Percentiles rank a stretch among this genome's conserved stretches.
Evolutionary conservation across 2,329 filamentous ascomycete genomes (phyloP).

Genomic region (Monilinia fructicola): DNA sequence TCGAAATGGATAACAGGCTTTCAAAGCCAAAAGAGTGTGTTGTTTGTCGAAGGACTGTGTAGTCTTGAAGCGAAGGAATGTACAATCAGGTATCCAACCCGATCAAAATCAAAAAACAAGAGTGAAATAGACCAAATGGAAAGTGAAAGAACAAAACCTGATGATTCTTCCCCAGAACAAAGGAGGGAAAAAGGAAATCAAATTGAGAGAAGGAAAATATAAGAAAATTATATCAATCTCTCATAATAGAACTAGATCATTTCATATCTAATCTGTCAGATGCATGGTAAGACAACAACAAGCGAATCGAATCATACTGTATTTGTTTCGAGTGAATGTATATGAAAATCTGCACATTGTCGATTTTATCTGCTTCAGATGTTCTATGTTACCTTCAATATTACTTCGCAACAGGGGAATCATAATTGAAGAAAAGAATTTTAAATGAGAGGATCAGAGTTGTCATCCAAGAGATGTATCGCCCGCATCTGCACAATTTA

Average conservation of each 20-base stretch:
- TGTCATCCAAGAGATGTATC: neutral
- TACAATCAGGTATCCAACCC: constrained; percentile 22
- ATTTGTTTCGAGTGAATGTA: neutral
- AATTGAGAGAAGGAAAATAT: neutral
- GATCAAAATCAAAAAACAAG: neutral
- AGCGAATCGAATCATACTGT: neutral
- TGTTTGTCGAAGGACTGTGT: neutral
- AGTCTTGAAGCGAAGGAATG: constrained; percentile 8
- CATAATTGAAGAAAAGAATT: neutral
- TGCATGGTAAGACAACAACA: neutral
- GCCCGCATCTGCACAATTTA: neutral
- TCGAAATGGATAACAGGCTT: neutral
- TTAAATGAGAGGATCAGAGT: neutral
- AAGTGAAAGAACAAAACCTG: neutral
- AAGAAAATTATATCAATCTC: neutral
- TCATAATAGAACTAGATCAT: neutral
- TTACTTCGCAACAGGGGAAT: neutral
- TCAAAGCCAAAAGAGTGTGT: constrained; percentile 2
- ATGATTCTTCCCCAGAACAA: neutral
- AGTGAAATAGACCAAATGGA: neutral
- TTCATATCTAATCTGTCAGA: neutral
- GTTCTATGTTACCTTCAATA: neutral
- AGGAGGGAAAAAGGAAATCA: neutral
- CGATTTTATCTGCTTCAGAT: neutral
- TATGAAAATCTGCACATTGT: neutral